Conservation (phyloP, 2,329 filamentous ascomycete species). For the Knoxdaviesia proteae region DNA sequence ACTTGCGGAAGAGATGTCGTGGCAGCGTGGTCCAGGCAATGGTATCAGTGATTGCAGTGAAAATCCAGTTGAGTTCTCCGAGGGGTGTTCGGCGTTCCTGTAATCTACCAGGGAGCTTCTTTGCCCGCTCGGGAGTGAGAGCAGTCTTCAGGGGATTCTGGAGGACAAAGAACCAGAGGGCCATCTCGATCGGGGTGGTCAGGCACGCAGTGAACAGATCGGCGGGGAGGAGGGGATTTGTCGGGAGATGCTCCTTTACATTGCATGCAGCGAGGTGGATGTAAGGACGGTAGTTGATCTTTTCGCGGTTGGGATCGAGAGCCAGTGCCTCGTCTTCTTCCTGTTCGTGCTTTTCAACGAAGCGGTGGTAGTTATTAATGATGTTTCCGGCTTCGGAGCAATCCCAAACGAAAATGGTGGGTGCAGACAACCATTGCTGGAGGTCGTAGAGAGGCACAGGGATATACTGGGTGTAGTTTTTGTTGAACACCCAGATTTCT, state of each 20-base stretch:
- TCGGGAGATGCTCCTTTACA: slow-evolving; percentile 79
- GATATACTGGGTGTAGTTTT: slow-evolving; percentile 97
- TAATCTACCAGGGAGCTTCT: slow-evolving; percentile 73
- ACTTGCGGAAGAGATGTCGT: slow-evolving; percentile 79
- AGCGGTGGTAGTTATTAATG: slow-evolving; percentile 80
- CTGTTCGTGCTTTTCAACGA: slow-evolving; percentile 83
- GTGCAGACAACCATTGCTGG: slow-evolving; percentile 86
- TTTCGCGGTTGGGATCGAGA: slow-evolving; percentile 65
- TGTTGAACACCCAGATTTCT: slow-evolving; percentile 99
- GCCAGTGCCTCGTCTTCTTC: slow-evolving; percentile 61
- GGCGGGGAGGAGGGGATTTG: slow-evolving; percentile 78
- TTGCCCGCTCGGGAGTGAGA: slow-evolving; percentile 61
- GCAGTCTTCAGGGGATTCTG: slow-evolving; percentile 60
- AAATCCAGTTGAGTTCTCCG: slow-evolving; percentile 97
- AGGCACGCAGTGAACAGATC: slow-evolving; percentile 92
- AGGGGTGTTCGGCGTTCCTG: slow-evolving; percentile 86
- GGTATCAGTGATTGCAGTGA: slow-evolving; percentile 95
- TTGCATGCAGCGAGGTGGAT: slow-evolving; percentile 88
- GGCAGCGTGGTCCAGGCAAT: slow-evolving; percentile 95
- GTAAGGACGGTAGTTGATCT: slow-evolving; percentile 46
- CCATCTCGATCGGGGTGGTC: slow-evolving; percentile 95
- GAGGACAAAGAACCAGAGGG: slow-evolving; percentile 84
- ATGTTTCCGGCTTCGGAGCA: slow-evolving; percentile 95
- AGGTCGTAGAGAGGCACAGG: slow-evolving; percentile 89
- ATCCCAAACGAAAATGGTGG: slow-evolving; percentile 93